Percentiles rank a stretch among this genome's conserved stretches.
These are phyloP conservation scores for Arthrobotrys conoides DNA, from an alignment of 2,329 filamentous ascomycete genomes.

Conservation along the genomic window DNA sequence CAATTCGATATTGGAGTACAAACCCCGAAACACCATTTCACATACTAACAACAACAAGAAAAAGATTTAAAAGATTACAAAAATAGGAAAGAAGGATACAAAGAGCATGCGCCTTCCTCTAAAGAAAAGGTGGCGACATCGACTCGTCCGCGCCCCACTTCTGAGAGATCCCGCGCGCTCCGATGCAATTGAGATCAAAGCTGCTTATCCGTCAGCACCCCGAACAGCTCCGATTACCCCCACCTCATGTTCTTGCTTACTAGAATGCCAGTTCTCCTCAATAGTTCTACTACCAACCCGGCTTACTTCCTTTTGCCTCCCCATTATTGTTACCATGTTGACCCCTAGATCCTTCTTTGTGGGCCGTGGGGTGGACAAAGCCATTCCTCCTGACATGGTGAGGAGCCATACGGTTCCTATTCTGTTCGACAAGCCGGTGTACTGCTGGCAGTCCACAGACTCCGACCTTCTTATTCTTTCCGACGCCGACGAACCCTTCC, in stretches of 20 bases:
- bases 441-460: conserved; percentile 20
- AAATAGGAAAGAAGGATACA: not conserved
- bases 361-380: not conserved
- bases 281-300: not conserved
- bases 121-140: not conserved
- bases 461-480: conserved; percentile 11
- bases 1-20: not conserved
- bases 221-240: conserved; percentile 13
- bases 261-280: not conserved
- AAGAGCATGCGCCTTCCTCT: not conserved
- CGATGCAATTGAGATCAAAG: conserved; percentile 12
- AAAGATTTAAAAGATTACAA: not conserved
- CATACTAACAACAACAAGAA: not conserved
- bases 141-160: not conserved
- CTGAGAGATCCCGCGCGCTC: not conserved
- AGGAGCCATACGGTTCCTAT: conserved; percentile 14
- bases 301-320: not conserved
- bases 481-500: conserved; percentile 31
- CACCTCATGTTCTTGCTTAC: not conserved
- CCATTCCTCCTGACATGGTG: not conserved
- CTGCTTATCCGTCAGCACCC: conserved; percentile 18
- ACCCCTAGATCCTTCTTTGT: conserved; percentile 12
- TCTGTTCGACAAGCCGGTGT: conserved; percentile 16
- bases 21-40: conserved; percentile 6
- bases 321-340: not conserved